Percentiles rank a stretch among this genome's conserved stretches.
Evolutionary conservation across 495 filamentous ascomycete genomes (phyloP).

Genomic region (Ramalina peruviana): DNA sequence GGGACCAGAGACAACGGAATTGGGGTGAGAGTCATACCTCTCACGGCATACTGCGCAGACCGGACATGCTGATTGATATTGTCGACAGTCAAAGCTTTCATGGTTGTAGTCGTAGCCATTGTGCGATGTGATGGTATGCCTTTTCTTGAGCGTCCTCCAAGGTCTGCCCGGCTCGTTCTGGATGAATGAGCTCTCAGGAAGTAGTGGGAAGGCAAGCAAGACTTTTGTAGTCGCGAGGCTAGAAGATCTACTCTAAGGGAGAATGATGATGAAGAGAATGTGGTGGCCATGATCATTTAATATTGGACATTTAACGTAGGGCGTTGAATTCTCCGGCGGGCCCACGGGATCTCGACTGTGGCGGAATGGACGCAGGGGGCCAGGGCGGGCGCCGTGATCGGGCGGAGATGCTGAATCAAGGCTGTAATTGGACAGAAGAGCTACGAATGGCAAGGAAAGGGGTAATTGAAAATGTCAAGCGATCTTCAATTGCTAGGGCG

Average conservation of each 20-base stretch:
- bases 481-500: too few relatives aligned
- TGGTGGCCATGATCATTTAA: background rate
- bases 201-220: slow-evolving; percentile 1
- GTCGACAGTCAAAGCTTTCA: slow-evolving; percentile 54
- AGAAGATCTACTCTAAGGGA: slow-evolving; percentile 6
- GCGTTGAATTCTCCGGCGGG: too few relatives aligned
- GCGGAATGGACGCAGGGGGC: too few relatives aligned
- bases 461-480: too few relatives aligned
- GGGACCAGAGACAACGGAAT: background rate
- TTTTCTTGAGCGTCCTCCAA: background rate
- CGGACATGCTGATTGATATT: slow-evolving; percentile 86
- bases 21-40: slow-evolving; percentile 17
- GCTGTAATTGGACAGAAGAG: too few relatives aligned
- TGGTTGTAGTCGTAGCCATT: slow-evolving; percentile 41
- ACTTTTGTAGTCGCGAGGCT: slow-evolving; percentile 4
- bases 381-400: too few relatives aligned
- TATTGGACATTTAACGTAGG: too few relatives aligned
- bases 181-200: too few relatives aligned
- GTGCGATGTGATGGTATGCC: slow-evolving; percentile 22
- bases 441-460: too few relatives aligned
- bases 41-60: slow-evolving; percentile 87
- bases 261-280: slow-evolving; percentile 9
- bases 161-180: background rate
- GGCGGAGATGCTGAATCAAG: too few relatives aligned
- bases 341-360: too few relatives aligned